Base-by-base conservation (phyloP, 495 filamentous ascomycete genomes). In the Lasiosphaeris hirsuta region DNA sequence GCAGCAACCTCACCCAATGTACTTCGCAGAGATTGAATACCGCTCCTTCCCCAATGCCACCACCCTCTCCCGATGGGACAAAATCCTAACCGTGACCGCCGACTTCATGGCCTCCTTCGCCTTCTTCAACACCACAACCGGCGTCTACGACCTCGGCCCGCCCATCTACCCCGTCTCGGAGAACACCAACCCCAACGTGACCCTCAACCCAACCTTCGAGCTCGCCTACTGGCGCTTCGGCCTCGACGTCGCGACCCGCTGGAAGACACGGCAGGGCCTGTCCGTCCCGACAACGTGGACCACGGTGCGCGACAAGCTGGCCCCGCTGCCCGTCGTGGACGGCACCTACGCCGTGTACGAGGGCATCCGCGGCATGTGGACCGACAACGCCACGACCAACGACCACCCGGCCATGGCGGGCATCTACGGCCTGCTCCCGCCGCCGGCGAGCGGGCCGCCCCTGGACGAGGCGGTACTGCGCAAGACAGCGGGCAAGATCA, bases 1-100 rank as follows among this genome's bases (percentile, higher is more conserved):
- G 80, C 80, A 82, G 56, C 80, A 82, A 58, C 78, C 78, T 37
- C 78, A 81, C 57, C 69, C 76, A 7, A 75, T 81, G 69, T 78
- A 75, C 53, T 81, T 81, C 56, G 80, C 80, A 10, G 80, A 83
- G 57, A 65, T 69, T 23, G 76, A 80, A 56, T 81, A 78, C 60
- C 63, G 76, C 9, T 68, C 70, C 35, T 75, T 70, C 51, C 69
- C 73, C 2, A 69, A 56, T 19, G 51, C 54, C 9, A 53, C 62
- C 8, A 80, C 74, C 8, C 57, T 83, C 6, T 30, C 65, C 41
- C 70, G 70, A 42, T 81, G 80, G 79, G 75, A 81, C 51, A 52
- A 23, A 7, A 68, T 80, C 34, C 59, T 81, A 7, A 69, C 68
- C 0, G 58, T 65, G 7, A 72, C 72, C 6, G 80, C 78, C 1